phyloP scores from a whole-genome alignment of 176 grass and related monocot genomes.

The Aegilops speltoides region DNA sequence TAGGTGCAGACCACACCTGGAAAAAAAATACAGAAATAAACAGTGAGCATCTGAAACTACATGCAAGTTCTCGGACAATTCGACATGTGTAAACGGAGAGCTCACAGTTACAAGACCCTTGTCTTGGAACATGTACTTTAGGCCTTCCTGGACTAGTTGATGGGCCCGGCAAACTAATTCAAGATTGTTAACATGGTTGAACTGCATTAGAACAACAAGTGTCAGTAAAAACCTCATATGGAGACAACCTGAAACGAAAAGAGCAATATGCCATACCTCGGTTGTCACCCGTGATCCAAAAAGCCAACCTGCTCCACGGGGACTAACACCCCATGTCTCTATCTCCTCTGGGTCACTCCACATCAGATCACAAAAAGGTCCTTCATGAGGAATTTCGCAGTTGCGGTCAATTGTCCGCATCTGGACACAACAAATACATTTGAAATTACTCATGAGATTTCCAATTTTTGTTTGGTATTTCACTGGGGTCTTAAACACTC shows the following conservation, averaged over 20 bases:
- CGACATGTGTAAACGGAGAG: slow-evolving; percentile 4
- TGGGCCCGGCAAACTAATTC: slow-evolving; percentile 83
- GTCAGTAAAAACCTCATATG: neutral
- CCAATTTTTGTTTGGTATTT: neutral
- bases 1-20: slow-evolving; percentile 98
- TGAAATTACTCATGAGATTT: neutral
- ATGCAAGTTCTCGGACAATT: neutral
- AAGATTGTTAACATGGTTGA: slow-evolving; percentile 49
- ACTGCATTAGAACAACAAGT: slow-evolving; percentile 24
- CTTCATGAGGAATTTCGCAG: slow-evolving; percentile 81
- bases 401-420: slow-evolving; percentile 74
- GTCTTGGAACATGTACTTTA: slow-evolving; percentile 99
- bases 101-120: slow-evolving; percentile 99
- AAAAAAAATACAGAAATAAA: slow-evolving; percentile 9
- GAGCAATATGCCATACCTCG: slow-evolving; percentile 40
- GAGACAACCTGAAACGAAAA: neutral
- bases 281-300: slow-evolving; percentile 75
- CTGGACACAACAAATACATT: slow-evolving; percentile 36
- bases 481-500: neutral
- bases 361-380: slow-evolving; percentile 84
- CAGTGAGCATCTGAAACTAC: neutral
- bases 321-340: slow-evolving; percentile 78
- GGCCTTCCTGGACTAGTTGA: slow-evolving; percentile 84
- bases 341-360: slow-evolving; percentile 88
- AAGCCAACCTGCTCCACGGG: slow-evolving; percentile 82